Base-by-base conservation (phyloP, 225 moss, liverwort and hornwort genomes). In the Asterella californica region DNA sequence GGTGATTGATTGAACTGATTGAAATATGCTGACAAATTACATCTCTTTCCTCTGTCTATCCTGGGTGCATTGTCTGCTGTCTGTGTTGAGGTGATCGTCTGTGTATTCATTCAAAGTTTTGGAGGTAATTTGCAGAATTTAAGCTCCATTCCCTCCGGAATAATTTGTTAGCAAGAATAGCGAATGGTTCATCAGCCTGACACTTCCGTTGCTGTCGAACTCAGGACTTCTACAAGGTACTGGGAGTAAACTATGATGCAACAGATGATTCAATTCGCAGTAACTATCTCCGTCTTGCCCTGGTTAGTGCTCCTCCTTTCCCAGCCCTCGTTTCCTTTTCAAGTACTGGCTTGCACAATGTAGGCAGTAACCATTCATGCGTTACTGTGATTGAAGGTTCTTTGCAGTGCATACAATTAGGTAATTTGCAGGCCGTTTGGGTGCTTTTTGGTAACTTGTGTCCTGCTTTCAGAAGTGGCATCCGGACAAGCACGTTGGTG, bases 201-300 rank as follows among this genome's bases (percentile, higher is more conserved):
- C 46, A 71, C 8, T n/a, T 48, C 1, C 3, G n/a, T 71, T 27
- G 61, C n/a, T 27, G 25, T 27, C 22, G 25, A 25, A 25, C 22
- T 71, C 90, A 94, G 96, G 93, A 96, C 87, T 90, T 90, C 83
- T 94, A 96, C 83, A 94, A 93, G 72, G 87, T 96, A 62, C 90
- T 96, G 62, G 94, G 92, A 72, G 92, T 96, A 75, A 91, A 96
- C 77, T 94, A 93, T 65, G 94, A 96, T 83, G 96, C 96, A 70
- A 86, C 91, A 19, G 91, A 93, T 22, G 94, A 96, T 85, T 91
- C 89, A 32, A 96, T 96, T 36, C 89, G 94, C 65, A 93, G 91
- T 78, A 96, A 92, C 83, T 96, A 96, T 85, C 78, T 96, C 64
- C 96, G 96, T 74, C 93, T 96, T 18, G 96, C 96, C 80, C 86